phyloP scores from a whole-genome alignment of 306 rosid genomes.

The Cucurbita ficifolia region DNA sequence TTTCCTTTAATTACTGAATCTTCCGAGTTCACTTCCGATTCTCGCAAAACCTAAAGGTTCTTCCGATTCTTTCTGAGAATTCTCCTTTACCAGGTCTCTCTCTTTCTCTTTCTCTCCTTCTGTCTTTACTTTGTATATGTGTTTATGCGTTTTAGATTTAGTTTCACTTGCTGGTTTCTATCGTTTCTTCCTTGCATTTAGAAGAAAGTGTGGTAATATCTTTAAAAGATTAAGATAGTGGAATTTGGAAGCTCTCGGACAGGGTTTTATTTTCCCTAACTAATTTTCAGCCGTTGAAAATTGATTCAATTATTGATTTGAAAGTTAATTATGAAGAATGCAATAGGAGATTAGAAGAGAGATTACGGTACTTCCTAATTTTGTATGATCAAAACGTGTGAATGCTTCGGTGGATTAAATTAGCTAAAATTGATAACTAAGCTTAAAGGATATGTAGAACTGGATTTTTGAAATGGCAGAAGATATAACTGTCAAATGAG shows the following conservation, averaged over 20 bases:
- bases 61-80: neutral
- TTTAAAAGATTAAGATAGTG: no score
- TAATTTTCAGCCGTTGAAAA: no score
- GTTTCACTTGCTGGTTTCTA: neutral
- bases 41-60: neutral
- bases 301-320: neutral
- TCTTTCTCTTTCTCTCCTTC: neutral
- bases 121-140: neutral
- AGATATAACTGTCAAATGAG: neutral
- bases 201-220: neutral
- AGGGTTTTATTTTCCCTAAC: no score
- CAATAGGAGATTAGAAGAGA: neutral
- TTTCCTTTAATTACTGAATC: neutral
- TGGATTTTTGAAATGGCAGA: neutral
- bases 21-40: neutral
- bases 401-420: neutral
- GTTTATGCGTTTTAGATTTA: neutral
- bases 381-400: neutral
- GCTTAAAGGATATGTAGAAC: neutral
- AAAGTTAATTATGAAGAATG: neutral
- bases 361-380: neutral
- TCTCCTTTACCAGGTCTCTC: neutral
- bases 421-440: neutral
- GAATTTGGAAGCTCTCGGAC: no score
- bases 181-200: neutral